Percentiles rank a stretch among this genome's conserved stretches.
Evolutionary conservation across 805 yeast genomes (phyloP).

Genomic region (Brettanomyces bruxellensis): DNA sequence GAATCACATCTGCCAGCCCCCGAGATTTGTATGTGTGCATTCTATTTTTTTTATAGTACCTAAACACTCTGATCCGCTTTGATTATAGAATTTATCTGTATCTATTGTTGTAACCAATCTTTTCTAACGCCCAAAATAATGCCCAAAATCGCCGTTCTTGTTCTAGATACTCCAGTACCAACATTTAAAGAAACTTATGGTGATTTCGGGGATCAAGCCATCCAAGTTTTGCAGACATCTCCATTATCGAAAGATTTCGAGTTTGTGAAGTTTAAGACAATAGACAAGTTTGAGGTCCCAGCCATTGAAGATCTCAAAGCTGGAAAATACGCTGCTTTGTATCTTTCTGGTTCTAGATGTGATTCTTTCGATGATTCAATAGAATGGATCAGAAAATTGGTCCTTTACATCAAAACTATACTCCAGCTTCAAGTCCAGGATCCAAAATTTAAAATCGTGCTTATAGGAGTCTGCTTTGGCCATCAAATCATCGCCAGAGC

Average conservation of each 20-base stretch:
- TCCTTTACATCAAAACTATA: constrained; percentile 23
- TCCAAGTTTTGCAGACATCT: constrained; percentile 21
- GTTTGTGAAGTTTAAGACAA: constrained; percentile 30
- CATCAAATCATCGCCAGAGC: constrained; percentile 72
- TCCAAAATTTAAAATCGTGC: constrained; percentile 28
- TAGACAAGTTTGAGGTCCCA: constrained; percentile 17
- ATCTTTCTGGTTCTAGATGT: constrained; percentile 43
- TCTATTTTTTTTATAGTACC: no score
- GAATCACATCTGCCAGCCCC: no score
- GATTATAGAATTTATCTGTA: no score
- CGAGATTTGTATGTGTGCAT: no score
- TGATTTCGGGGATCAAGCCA: constrained; percentile 44
- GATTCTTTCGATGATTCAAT: constrained; percentile 33
- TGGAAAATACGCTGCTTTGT: constrained; percentile 29
- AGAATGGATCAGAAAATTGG: constrained; percentile 34
- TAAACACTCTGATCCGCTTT: no score
- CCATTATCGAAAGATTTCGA: constrained; percentile 12
- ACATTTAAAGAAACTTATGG: constrained; percentile 25
- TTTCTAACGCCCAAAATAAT: background rate
- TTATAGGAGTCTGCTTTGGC: constrained; percentile 78
- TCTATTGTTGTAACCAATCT: background rate
- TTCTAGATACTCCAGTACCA: background rate
- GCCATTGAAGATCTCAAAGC: constrained; percentile 15
- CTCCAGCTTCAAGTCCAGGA: constrained; percentile 1
- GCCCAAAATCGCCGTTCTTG: constrained; percentile 1